Evolutionary conservation across 306 rosid genomes (phyloP), one percentile per base, ranked within the genome.

Genomic region (Senna siamea): DNA sequence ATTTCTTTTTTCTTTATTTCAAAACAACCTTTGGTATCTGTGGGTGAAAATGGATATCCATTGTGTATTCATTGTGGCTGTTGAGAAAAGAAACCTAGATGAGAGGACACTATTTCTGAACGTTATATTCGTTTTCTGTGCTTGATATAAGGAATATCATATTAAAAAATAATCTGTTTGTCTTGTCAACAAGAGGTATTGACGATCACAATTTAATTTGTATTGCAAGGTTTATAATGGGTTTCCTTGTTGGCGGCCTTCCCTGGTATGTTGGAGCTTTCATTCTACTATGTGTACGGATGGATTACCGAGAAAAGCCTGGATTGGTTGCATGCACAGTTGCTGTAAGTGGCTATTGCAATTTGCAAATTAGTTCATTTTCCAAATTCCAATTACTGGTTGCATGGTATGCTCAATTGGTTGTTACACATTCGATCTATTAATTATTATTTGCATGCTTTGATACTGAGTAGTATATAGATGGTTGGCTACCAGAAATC

Each of bases 181-280:
- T 53, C 51, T 13, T 17, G 47, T 43, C 67, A 34, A 14, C 3
- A 5, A 50, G 10, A 19, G 54, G 7, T 26, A 58, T 64, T 73
- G 46, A 74, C 22, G 14, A n/a, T 8, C 17, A 3, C 10, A 38
- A 30, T 40, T 74, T 41, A 23, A 40, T 69, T 7, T 72, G 19
- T 18, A 44, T 66, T 82, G 28, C 78, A 76, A 92, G 98, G 93
- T 93, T 93, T 74, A 58, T 93, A 75, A 20, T 47, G 56, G 98
- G 98, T 15, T 93, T 89, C 79, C 79, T 90, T 79, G 73, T 90
- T 79, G 96, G 95, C 19, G 92, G 96, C 40, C 8, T 85, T 75
- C 98, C 96, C 19, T 93, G 96, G 96, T 90, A 90, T 47, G 17
- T 85, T 61, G 95, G 96, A 87, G 7, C 90, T 62, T 74, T 93